Percentiles rank a stretch among this genome's conserved stretches.
Evolutionary conservation across 2,329 filamentous ascomycete genomes (phyloP).

Genomic region (Cladophialophora bantiana): DNA sequence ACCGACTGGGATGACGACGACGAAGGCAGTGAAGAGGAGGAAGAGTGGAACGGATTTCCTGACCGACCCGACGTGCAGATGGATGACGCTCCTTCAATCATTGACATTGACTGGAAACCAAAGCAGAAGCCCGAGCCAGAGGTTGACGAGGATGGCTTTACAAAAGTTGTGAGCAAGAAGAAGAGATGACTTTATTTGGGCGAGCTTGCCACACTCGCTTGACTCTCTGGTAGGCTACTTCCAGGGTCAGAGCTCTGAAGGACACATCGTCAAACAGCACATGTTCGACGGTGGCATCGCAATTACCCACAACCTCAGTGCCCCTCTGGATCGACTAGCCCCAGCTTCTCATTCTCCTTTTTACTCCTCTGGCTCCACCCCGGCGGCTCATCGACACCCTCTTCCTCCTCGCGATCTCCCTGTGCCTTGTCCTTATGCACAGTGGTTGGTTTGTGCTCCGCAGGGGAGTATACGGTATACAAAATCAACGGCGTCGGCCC

Average conservation of each 20-base stretch:
- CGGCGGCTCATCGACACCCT: slow-evolving; percentile 66
- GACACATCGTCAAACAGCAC: neutral
- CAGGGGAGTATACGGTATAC: slow-evolving; percentile 69
- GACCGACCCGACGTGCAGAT: slow-evolving; percentile 63
- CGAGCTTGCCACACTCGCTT: neutral
- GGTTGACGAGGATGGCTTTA: slow-evolving; percentile 83
- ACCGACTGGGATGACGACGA: slow-evolving; percentile 64
- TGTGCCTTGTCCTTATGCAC: slow-evolving; percentile 70
- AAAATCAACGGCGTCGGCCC: slow-evolving; percentile 66
- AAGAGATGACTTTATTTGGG: slow-evolving; percentile 50
- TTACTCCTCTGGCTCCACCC: slow-evolving; percentile 66
- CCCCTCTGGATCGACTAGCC: slow-evolving; percentile 55
- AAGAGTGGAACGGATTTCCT: slow-evolving; percentile 64
- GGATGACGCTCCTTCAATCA: slow-evolving; percentile 71
- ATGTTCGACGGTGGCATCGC: neutral
- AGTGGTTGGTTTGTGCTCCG: slow-evolving; percentile 66
- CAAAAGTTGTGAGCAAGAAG: slow-evolving; percentile 74
- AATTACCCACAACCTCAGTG: slow-evolving; percentile 17
- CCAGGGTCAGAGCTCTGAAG: neutral
- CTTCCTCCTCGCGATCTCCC: slow-evolving; percentile 68
- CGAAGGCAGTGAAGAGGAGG: slow-evolving; percentile 59
- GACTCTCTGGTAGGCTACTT: neutral
- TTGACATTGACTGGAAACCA: slow-evolving; percentile 51
- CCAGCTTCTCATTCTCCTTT: slow-evolving; percentile 63
- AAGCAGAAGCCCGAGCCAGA: slow-evolving; percentile 73